Conservation (phyloP, 177 flowering plant species). For the Telopea speciosissima region DNA sequence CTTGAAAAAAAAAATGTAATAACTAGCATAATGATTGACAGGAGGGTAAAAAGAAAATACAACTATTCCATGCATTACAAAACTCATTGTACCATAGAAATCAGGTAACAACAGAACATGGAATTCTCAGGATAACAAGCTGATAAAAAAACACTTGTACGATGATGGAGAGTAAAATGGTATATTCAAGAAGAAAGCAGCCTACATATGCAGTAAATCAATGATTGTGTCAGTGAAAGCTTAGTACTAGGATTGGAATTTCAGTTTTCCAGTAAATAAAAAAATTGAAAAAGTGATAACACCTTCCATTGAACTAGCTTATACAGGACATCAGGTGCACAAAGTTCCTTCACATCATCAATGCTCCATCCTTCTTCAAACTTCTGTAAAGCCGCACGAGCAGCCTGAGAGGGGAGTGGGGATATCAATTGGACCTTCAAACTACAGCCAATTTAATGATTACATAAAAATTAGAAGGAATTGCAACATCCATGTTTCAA, state of each 20-base stretch:
- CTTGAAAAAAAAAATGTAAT: too few relatives aligned
- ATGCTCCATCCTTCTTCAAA: slow-evolving; percentile 50
- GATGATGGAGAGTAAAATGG: not conserved
- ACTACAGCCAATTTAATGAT: not conserved
- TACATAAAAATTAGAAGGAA: not conserved
- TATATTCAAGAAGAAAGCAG: not conserved
- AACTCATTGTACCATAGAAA: too few relatives aligned
- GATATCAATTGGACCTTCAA: too few relatives aligned
- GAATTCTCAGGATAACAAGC: too few relatives aligned
- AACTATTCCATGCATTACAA: too few relatives aligned
- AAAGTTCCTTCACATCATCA: slow-evolving; percentile 77
- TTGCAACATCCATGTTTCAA: not conserved
- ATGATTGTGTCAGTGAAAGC: not conserved
- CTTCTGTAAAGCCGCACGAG: slow-evolving; percentile 54
- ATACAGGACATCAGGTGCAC: slow-evolving; percentile 53
- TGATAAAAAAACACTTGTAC: not conserved
- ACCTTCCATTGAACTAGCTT: slow-evolving; percentile 80
- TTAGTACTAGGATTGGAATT: not conserved
- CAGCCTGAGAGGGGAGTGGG: slow-evolving; percentile 43
- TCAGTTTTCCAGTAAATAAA: not conserved
- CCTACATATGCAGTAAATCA: not conserved
- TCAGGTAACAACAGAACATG: too few relatives aligned
- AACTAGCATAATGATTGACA: too few relatives aligned
- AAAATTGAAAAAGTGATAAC: not conserved
- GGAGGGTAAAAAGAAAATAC: too few relatives aligned